Percentiles rank a stretch among this genome's conserved stretches.
phyloP scores from a whole-genome alignment of 352 stramenopile genomes.

The Phytophthora rubi region DNA sequence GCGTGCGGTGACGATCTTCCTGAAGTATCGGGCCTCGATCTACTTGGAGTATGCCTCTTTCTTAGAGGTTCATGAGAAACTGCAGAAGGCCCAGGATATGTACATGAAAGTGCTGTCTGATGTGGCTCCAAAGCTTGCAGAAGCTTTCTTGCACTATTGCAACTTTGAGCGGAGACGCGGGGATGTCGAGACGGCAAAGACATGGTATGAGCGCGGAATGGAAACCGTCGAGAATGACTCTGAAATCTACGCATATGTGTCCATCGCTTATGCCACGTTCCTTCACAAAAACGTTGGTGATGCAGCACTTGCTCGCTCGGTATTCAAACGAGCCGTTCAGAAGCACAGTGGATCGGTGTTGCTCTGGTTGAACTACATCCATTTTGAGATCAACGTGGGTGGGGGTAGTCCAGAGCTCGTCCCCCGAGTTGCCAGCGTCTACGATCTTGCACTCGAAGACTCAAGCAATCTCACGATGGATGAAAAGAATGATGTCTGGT shows the following conservation, averaged over 20 bases:
- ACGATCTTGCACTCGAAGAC: slow-evolving; percentile 56
- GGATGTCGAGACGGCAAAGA: slow-evolving; percentile 55
- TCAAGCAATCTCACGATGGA: slow-evolving; percentile 59
- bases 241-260: slow-evolving; percentile 58
- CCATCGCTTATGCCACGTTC: slow-evolving; percentile 67
- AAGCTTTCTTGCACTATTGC: slow-evolving; percentile 68
- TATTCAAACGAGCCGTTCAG: slow-evolving; percentile 55
- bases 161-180: slow-evolving; percentile 76
- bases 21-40: slow-evolving; percentile 77
- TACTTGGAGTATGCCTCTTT: slow-evolving; percentile 81
- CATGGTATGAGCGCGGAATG: slow-evolving; percentile 62
- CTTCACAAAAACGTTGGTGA: slow-evolving; percentile 57
- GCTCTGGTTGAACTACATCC: slow-evolving; percentile 73
- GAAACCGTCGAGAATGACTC: slow-evolving; percentile 45
- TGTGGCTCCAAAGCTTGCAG: slow-evolving; percentile 64
- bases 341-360: slow-evolving; percentile 53
- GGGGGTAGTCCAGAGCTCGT: slow-evolving; percentile 40
- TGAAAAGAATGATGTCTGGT: slow-evolving; percentile 85
- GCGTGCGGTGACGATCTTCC: slow-evolving; percentile 65
- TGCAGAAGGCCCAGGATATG: slow-evolving; percentile 51
- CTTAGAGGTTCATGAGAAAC: slow-evolving; percentile 64
- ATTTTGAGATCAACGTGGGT: slow-evolving; percentile 63
- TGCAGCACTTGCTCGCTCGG: slow-evolving; percentile 39
- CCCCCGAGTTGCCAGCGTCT: slow-evolving; percentile 50
- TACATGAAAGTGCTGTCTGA: slow-evolving; percentile 67